Base-by-base conservation (phyloP, 2,329 filamentous ascomycete genomes). In the Diplodia mutila region DNA sequence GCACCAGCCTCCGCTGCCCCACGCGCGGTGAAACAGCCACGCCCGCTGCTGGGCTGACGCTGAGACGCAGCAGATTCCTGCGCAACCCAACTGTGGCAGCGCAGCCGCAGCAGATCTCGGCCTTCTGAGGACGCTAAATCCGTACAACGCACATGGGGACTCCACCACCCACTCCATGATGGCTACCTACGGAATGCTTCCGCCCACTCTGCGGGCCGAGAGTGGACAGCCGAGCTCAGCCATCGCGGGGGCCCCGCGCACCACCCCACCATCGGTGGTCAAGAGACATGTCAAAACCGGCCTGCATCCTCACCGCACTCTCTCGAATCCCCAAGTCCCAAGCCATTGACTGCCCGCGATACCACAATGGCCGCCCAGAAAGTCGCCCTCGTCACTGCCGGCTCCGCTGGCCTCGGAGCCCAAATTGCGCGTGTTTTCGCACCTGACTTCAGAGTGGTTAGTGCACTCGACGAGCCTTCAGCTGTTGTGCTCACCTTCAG, bases 321-420 rank as follows among this genome's bases (percentile, higher is more conserved):
- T n/a, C n/a, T n/a, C n/a, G n/a, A n/a, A n/a, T 34, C 55, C 25
- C 39, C 11, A 39, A 3, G n/a, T 2, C 29, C 21, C 42, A 9
- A 2, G 5, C 27, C 27, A 12, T 29, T 25, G 46, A 37, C 25
- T 8, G 39, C 25, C 7, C 42, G 25, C n/a, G 42, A 32, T 51
- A 8, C 46, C 7, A 12, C 65, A 61, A 80, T 80, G 79, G 72
- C 77, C 27, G 71, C 75, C 1, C 80, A 80, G 67, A 82, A 81
- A 73, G 81, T 82, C 46, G 80, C 77, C n/a, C 75, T 83, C 48
- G 81, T 84, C 59, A 83, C 82, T 2, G 82, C 82, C 32, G 82
- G 81, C 66, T 81, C 81, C n/a, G 82, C 82, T 14, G 82, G 81
- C 14, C 72, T 84, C 3, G 82, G 82, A n/a, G 82, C 82, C 18